phyloP scores from a whole-genome alignment of 495 filamentous ascomycete genomes.

The Lindgomyces ingoldianus region DNA sequence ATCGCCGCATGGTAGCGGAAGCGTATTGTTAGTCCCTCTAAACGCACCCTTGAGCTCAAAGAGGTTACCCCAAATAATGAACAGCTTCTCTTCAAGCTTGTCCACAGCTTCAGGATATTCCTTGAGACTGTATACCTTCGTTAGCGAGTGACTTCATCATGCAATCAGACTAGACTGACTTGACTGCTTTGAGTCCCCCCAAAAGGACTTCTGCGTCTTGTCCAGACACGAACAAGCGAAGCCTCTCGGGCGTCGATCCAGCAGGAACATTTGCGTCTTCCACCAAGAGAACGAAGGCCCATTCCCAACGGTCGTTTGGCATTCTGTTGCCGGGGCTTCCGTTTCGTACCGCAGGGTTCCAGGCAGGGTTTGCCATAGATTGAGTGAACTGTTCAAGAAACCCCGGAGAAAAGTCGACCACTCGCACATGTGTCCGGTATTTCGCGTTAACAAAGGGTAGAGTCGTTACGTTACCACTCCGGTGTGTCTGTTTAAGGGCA shows the following conservation, averaged over 20 bases:
- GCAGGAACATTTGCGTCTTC: slow-evolving; percentile 35
- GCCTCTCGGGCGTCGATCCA: slow-evolving; percentile 17
- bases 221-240: slow-evolving; percentile 70
- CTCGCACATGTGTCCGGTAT: slow-evolving; percentile 66
- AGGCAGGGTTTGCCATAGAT: slow-evolving; percentile 31
- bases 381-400: slow-evolving; percentile 71
- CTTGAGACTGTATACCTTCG: slow-evolving; percentile 54
- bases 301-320: slow-evolving; percentile 38
- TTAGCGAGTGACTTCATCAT: neutral
- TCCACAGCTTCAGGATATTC: slow-evolving; percentile 49
- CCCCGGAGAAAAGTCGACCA: slow-evolving; percentile 78
- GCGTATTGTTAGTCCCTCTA: neutral
- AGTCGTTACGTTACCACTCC: slow-evolving; percentile 49
- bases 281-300: slow-evolving; percentile 41
- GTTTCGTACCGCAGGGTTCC: slow-evolving; percentile 3
- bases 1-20: slow-evolving; percentile 2
- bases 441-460: slow-evolving; percentile 74
- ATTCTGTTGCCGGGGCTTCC: neutral
- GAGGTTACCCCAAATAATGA: slow-evolving; percentile 82
- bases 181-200: slow-evolving; percentile 60
- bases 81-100: slow-evolving; percentile 68
- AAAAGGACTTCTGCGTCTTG: slow-evolving; percentile 65
- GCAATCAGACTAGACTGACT: slow-evolving; percentile 56
- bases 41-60: slow-evolving; percentile 34
- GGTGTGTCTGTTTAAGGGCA: slow-evolving; percentile 42